Conservation (phyloP, 306 rosid genomes). For the Senna siamea region DNA sequence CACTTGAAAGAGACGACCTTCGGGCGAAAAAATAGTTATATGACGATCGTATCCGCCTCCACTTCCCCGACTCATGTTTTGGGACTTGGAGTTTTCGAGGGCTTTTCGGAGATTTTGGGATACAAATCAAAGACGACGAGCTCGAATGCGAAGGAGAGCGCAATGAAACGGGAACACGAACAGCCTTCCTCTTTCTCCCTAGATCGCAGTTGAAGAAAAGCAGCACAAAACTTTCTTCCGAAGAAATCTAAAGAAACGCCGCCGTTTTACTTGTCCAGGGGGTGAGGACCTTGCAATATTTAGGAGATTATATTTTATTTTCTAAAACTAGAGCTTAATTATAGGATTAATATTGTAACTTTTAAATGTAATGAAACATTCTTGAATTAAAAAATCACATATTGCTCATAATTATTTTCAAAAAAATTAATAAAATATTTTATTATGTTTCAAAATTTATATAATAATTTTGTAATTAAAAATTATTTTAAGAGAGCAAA, state of each 20-base stretch:
- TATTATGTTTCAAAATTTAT: no score
- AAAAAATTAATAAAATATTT: no score
- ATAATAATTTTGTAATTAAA: no score
- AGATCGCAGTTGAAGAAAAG: not conserved
- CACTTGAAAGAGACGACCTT: slow-evolving; percentile 90
- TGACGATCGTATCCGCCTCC: slow-evolving; percentile 99
- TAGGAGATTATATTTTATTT: no score
- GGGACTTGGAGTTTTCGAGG: not conserved
- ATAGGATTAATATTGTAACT: no score
- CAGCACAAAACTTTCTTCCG: slow-evolving; percentile 39
- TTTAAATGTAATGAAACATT: no score
- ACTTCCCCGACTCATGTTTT: slow-evolving; percentile 77
- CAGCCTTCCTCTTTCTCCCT: not conserved
- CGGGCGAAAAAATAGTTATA: slow-evolving; percentile 97
- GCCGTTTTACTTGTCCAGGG: not conserved
- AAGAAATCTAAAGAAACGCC: slow-evolving; percentile 28
- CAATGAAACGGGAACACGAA: not conserved
- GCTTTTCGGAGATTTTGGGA: slow-evolving; percentile 6
- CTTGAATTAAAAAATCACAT: no score
- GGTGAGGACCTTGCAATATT: no score
- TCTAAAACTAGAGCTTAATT: no score
- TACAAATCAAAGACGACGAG: not conserved
- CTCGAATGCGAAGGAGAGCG: not conserved
- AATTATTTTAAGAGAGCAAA: no score
- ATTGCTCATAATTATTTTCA: no score